Conservation (phyloP, 2,329 filamentous ascomycete genomes). For the Xylariaceae sp. region DNA sequence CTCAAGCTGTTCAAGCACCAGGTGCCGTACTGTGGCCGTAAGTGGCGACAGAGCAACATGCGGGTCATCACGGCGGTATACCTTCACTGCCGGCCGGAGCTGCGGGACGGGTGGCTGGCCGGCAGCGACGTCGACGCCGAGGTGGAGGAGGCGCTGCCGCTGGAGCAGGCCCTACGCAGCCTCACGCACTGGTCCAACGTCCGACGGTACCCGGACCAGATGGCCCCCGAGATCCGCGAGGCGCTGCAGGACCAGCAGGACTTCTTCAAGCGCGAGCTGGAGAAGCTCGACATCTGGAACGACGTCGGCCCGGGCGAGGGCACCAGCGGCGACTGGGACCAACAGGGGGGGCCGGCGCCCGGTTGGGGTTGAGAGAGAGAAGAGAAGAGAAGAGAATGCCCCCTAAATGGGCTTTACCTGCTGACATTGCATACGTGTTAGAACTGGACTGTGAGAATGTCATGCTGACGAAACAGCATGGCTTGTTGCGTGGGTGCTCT, state of each 20-base stretch:
- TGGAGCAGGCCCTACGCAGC: slow-evolving; percentile 83
- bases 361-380: neutral
- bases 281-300: slow-evolving; percentile 56
- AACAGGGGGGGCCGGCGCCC: neutral
- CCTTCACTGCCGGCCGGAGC: slow-evolving; percentile 82
- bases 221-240: slow-evolving; percentile 51
- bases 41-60: slow-evolving; percentile 98
- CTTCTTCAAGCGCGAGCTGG: slow-evolving; percentile 71
- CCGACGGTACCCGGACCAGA: slow-evolving; percentile 69
- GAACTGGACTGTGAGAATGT: too few relatives aligned
- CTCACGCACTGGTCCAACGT: slow-evolving; percentile 95
- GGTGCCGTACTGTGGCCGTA: slow-evolving; percentile 93
- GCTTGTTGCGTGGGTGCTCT: too few relatives aligned
- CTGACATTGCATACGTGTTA: too few relatives aligned
- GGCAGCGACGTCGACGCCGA: slow-evolving; percentile 89
- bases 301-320: slow-evolving; percentile 24
- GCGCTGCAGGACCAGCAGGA: slow-evolving; percentile 66
- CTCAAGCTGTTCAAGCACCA: slow-evolving; percentile 98
- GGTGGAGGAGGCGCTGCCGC: slow-evolving; percentile 82
- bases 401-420: too few relatives aligned
- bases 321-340: slow-evolving; percentile 1
- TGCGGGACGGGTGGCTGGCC: slow-evolving; percentile 90
- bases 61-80: slow-evolving; percentile 96
- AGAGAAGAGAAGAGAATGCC: too few relatives aligned
- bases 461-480: too few relatives aligned